A percentile compares a stretch with the other conserved stretches of the same genome.
Evolutionary conservation across 73 alveolate genomes (phyloP).

Genomic region (Tetrahymena malaccensis): DNA sequence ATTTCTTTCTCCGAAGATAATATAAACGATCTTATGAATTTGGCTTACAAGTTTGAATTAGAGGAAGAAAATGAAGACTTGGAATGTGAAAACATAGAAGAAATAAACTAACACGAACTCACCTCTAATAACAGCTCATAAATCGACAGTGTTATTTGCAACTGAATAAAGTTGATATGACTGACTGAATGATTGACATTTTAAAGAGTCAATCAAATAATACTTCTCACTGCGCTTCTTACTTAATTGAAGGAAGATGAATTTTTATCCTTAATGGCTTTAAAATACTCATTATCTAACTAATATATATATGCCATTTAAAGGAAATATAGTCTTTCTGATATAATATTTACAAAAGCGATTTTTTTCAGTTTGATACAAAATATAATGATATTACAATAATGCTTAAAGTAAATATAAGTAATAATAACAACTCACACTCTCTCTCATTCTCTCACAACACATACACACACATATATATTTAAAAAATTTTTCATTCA

Average conservation of each 20-base stretch:
- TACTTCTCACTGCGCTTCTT: not conserved
- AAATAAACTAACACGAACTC: not conserved
- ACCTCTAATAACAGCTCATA: not conserved
- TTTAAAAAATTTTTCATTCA: not conserved
- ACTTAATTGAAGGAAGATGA: not conserved
- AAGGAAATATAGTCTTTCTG: not conserved
- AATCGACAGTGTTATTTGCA: not conserved
- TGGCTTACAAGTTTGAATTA: not conserved
- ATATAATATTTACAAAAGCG: not conserved
- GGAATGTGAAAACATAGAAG: not conserved
- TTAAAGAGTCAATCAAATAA: not conserved
- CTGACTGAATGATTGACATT: not conserved
- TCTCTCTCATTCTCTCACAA: not conserved
- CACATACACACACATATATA: too few relatives aligned
- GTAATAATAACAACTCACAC: not conserved
- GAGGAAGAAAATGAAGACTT: not conserved
- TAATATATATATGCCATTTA: not conserved
- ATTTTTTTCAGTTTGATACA: not conserved
- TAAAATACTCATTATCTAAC: not conserved
- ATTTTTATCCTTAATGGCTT: not conserved
- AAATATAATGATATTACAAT: not conserved
- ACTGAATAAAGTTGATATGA: not conserved
- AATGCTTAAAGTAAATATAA: not conserved
- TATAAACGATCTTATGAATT: not conserved
- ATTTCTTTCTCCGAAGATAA: not conserved